A percentile compares a stretch with the other conserved stretches of the same genome.
These are phyloP conservation scores for Paecilomyces dactylethromorphus DNA, from an alignment of 2,329 filamentous ascomycete species.

Conservation along the genomic window DNA sequence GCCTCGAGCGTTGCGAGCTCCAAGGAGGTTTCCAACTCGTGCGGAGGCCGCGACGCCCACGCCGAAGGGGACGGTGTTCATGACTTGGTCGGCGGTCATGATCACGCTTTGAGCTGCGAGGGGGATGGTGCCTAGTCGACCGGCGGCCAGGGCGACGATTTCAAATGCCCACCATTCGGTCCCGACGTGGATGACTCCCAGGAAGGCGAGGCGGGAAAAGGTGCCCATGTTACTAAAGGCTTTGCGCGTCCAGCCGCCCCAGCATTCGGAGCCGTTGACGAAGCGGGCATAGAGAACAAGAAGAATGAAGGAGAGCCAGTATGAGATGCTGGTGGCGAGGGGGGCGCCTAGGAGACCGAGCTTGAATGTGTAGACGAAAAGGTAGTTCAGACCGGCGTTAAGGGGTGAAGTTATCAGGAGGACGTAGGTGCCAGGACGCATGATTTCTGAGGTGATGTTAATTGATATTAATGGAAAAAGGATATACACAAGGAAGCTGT, in stretches of 20 bases:
- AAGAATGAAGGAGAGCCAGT: conserved; percentile 76
- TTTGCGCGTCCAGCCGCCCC: conserved; percentile 64
- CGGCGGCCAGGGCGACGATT: conserved; percentile 77
- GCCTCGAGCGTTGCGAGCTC: conserved; percentile 57
- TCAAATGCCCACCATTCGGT: conserved; percentile 96
- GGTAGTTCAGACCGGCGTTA: conserved; percentile 52
- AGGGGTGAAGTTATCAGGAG: conserved; percentile 55
- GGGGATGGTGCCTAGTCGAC: conserved; percentile 69
- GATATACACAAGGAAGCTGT: neutral
- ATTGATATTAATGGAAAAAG: conserved; percentile 6
- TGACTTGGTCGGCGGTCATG: conserved; percentile 81
- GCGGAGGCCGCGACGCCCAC: conserved; percentile 75
- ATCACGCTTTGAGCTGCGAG: conserved; percentile 81
- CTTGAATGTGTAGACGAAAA: conserved; percentile 66
- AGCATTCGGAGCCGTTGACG: conserved; percentile 66
- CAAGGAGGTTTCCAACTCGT: conserved; percentile 73
- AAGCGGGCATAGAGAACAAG: conserved; percentile 68
- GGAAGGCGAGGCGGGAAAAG: conserved; percentile 66
- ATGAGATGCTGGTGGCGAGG: conserved; percentile 73
- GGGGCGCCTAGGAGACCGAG: conserved; percentile 74
- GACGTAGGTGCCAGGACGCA: conserved; percentile 59
- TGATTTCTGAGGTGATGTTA: conserved; percentile 43
- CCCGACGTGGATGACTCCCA: conserved; percentile 76
- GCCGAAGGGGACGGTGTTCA: conserved; percentile 81
- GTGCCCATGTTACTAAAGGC: conserved; percentile 61